Base-by-base conservation (phyloP, 1,284 basidiomycete species). In the Sphagnurus paluster region DNA sequence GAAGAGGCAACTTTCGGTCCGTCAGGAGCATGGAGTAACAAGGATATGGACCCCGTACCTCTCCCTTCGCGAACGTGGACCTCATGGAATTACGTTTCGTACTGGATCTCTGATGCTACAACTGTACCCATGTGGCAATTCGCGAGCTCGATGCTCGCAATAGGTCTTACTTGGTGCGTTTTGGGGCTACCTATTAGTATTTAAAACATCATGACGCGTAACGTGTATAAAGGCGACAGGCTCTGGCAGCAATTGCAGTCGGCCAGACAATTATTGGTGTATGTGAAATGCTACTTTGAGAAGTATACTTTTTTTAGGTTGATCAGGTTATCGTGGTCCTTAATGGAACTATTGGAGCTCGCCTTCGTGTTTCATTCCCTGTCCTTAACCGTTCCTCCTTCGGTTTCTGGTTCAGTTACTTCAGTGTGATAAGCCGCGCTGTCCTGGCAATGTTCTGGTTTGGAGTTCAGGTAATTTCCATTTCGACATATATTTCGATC, bases 401-500 rank as follows among this genome's bases (percentile, higher is more conserved):
- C 59, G 89, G 89, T 0, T 90, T 89, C 67, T 89, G 84, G 75
- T 76, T 90, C 56, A 83, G 81, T 61, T 84, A 86, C 59, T 88
- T 88, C 62, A 82, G 79, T 52, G 84, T 92, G 42, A 64, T 92
- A 49, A 87, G 84, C 44, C 78, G 88, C 11, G 76, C 82, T 40
- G 69, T 88, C 29, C 75, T 90, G n/a, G 75, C 86, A 11, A 81
- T 86, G 76, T 84, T 90, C 67, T 91, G 87, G 87, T 84, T 84
- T 48, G 80, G 79, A 14, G 73, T 83, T 43, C 77, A 79, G 64
- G 72, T 70, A 44, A 5, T 32, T 23, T 42, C 58, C 62, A 3
- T 62, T 5, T 17, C 14, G 10, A 9, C 23, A 25, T 9, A 14
- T 29, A 16, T 10, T 28, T 34, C 2, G 17, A 20, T 21, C 7